These are phyloP conservation scores for Closterium sp. DNA, from an alignment of 139 green algal genomes.

Conservation along the genomic window DNA sequence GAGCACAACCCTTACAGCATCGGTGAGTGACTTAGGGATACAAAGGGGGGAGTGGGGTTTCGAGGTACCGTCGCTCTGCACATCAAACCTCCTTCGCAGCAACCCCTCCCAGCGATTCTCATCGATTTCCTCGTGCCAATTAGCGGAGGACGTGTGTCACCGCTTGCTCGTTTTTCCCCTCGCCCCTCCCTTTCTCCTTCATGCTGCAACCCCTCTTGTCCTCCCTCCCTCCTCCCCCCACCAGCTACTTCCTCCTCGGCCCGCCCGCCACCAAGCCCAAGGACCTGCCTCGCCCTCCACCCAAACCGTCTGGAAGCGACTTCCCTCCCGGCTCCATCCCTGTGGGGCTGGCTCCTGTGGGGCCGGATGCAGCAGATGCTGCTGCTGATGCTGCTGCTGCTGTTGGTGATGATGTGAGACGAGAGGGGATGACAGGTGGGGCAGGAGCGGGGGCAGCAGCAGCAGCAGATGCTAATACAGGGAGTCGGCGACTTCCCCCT, in stretches of 20 bases:
- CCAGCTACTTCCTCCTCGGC: background rate
- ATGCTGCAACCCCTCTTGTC: too few species aligned
- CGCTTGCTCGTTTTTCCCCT: too few species aligned
- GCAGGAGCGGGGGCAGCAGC: background rate
- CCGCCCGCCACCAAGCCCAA: background rate
- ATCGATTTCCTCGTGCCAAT: too few species aligned
- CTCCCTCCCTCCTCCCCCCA: background rate
- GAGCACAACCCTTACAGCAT: too few species aligned
- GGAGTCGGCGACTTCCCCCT: background rate
- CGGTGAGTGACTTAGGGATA: too few species aligned
- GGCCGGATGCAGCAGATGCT: background rate
- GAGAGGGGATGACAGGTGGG: background rate
- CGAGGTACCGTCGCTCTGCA: too few species aligned
- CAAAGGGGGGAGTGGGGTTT: too few species aligned
- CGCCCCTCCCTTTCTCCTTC: background rate
- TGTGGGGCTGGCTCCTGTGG: background rate
- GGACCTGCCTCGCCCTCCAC: slow-evolving; percentile 1
- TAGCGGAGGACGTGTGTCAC: too few species aligned
- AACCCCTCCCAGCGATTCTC: too few species aligned
- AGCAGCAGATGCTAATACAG: background rate
- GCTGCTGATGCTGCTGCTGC: background rate
- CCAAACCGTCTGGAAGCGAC: background rate
- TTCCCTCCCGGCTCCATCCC: background rate
- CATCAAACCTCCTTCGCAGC: too few species aligned
- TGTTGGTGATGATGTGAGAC: background rate